Percentiles rank a stretch among this genome's conserved stretches.
These are phyloP conservation scores for Boechera retrofracta DNA, from an alignment of 345 rosid species.

Conservation along the genomic window DNA sequence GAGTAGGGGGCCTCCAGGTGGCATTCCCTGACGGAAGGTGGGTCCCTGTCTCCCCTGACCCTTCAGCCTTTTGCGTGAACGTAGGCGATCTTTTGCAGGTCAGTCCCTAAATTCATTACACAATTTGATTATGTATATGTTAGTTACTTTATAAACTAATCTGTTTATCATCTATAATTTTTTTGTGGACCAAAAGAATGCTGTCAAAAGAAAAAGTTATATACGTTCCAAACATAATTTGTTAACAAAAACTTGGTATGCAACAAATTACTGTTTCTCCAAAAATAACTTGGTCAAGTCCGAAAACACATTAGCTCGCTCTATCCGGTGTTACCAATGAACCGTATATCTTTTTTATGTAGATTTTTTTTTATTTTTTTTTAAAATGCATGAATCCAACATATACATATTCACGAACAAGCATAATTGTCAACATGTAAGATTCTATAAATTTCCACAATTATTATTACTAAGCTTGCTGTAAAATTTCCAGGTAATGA, in stretches of 20 bases:
- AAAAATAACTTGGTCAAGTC: too few relatives aligned
- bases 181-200: too few relatives aligned
- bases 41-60: slow-evolving; percentile 77
- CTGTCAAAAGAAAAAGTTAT: too few relatives aligned
- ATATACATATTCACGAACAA: not conserved
- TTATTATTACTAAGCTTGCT: not conserved
- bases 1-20: slow-evolving; percentile 78
- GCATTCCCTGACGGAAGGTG: slow-evolving; percentile 60
- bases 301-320: too few relatives aligned
- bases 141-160: not conserved
- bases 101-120: slow-evolving; percentile 6
- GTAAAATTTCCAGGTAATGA: slow-evolving; percentile 53
- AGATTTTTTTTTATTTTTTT: too few relatives aligned
- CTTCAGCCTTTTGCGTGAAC: slow-evolving; percentile 66
- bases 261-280: too few relatives aligned
- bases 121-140: not conserved
- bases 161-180: too few relatives aligned
- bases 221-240: too few relatives aligned
- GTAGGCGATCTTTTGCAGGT: slow-evolving; percentile 88
- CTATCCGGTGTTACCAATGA: too few relatives aligned
- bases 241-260: too few relatives aligned
- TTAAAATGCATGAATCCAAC: not conserved
- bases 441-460: not conserved
- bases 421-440: not conserved
- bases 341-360: too few relatives aligned